phyloP scores from a whole-genome alignment of 2,329 filamentous ascomycete species.

The Talaromyces islandicus region DNA sequence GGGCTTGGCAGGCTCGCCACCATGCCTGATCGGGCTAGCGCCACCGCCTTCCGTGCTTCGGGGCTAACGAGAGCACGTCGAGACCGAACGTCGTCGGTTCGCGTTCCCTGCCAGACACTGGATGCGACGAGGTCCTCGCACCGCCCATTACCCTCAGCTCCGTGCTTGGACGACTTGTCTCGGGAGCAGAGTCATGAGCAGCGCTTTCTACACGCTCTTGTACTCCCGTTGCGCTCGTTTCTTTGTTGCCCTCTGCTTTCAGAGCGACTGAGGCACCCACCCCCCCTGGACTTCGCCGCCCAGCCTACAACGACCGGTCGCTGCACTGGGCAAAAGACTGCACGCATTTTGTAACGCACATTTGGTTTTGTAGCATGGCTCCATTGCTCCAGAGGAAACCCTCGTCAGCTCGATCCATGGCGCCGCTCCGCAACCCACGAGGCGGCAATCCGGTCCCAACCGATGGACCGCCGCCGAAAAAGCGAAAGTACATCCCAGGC shows the following conservation, averaged over 20 bases:
- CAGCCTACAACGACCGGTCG: not conserved
- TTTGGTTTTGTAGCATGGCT: constrained; percentile 29
- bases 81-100: constrained; percentile 7
- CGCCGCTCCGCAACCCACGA: constrained; percentile 25
- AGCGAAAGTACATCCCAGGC: constrained; percentile 74
- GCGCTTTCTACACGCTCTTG: not conserved
- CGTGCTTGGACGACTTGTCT: not conserved
- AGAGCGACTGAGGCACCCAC: not conserved
- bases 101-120: constrained; percentile 1
- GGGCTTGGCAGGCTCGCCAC: not conserved
- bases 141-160: not conserved
- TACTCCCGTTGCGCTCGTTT: not conserved
- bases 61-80: constrained; percentile 5
- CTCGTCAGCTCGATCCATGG: constrained; percentile 24
- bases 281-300: constrained; percentile 5
- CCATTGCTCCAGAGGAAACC: constrained; percentile 24
- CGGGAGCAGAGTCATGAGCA: not conserved
- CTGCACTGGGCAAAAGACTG: not conserved
- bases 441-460: constrained; percentile 22
- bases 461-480: constrained; percentile 61
- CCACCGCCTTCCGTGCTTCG: constrained; percentile 6
- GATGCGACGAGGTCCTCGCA: constrained; percentile 7
- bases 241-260: not conserved
- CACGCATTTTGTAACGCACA: not conserved
- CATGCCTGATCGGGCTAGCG: not conserved